Evolutionary conservation across 768 basidiomycete genomes (phyloP).

Genomic region (Kwoniella sp.): DNA sequence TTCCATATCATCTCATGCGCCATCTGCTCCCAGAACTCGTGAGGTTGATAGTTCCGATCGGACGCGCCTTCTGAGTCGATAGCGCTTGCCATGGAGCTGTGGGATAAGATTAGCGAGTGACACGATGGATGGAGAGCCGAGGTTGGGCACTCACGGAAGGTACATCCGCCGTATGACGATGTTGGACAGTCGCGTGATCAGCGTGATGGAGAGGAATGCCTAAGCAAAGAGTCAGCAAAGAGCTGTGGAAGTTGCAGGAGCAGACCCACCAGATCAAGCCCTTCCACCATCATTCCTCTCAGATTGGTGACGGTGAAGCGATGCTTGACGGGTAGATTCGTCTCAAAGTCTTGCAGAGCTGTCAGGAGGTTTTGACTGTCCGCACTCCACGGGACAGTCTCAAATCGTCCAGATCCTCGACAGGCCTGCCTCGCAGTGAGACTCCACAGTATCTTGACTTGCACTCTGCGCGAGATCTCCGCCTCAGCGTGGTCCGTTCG

Average conservation of each 20-base stretch:
- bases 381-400: conserved; percentile 6
- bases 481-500: not conserved
- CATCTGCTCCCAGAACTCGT: conserved; percentile 21
- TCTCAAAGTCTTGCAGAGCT: conserved; percentile 25
- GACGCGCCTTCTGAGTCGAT: conserved; percentile 21
- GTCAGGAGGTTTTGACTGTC: conserved; percentile 18
- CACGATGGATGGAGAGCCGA: not conserved
- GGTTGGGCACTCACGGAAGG: conserved; percentile 15
- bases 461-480: conserved; percentile 9
- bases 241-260: not conserved
- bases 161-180: conserved; percentile 26
- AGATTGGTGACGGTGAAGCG: conserved; percentile 24
- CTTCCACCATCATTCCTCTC: conserved; percentile 29
- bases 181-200: conserved; percentile 25
- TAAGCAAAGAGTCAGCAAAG: not conserved
- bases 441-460: conserved; percentile 29
- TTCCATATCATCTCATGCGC: conserved; percentile 23
- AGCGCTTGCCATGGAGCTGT: conserved; percentile 26
- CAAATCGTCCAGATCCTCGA: conserved; percentile 14
- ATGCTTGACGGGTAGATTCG: conserved; percentile 18
- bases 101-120: not conserved
- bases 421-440: conserved; percentile 27
- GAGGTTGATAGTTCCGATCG: conserved; percentile 5
- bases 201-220: conserved; percentile 29
- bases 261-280: conserved; percentile 19